Evolutionary conservation across 2,329 filamentous ascomycete genomes (phyloP).

Genomic region (Fusarium oxysporum): DNA sequence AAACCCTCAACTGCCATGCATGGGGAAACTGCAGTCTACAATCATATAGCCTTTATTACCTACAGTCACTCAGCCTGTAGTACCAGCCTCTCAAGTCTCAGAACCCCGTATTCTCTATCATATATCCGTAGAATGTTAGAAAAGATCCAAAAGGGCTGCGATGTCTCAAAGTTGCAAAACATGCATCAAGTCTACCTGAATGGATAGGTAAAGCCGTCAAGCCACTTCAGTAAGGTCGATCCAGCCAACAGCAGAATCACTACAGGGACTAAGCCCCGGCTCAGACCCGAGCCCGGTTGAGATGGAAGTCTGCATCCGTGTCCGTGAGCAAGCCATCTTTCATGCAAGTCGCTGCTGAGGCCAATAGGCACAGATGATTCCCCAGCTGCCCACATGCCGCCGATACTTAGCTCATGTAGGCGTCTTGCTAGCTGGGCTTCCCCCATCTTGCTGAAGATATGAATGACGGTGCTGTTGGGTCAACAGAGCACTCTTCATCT

Average conservation of each 20-base stretch:
- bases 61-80: accelerated
- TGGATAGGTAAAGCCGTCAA: too few species aligned
- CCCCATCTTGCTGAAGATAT: neutral
- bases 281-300: neutral
- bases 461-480: neutral
- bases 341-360: neutral
- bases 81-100: accelerated
- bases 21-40: neutral
- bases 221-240: accelerated
- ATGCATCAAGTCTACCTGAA: neutral
- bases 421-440: too few species aligned
- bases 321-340: neutral
- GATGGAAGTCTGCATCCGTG: neutral
- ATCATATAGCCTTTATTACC: accelerated
- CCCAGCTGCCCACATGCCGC: neutral
- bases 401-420: neutral
- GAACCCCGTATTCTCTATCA: accelerated
- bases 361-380: neutral
- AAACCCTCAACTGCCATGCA: too few species aligned
- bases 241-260: neutral
- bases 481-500: neutral
- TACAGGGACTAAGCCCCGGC: neutral
- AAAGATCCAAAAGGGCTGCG: too few species aligned
- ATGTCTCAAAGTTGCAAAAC: accelerated
- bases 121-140: neutral